Evolutionary conservation across 1,284 basidiomycete species (phyloP).

Genomic region (Puccinia triticina): DNA sequence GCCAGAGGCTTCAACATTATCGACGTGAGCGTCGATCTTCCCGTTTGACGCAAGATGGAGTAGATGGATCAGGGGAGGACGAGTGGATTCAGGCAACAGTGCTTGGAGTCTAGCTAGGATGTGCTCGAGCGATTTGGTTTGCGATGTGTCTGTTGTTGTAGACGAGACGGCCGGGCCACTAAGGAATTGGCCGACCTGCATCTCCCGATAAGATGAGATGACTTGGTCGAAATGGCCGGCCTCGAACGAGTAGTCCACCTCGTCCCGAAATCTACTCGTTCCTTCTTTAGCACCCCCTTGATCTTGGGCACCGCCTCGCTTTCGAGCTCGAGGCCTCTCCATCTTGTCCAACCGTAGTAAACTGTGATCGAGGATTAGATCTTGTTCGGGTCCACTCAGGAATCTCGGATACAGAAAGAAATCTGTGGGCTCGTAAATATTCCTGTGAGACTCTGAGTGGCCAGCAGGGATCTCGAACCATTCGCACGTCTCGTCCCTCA

Average conservation of each 20-base stretch:
- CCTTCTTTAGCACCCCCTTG: background rate
- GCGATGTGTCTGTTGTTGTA: background rate
- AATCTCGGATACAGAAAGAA: slow-evolving; percentile 28
- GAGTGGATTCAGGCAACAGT: background rate
- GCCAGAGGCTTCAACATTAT: slow-evolving; percentile 48
- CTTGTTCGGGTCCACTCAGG: slow-evolving; percentile 27
- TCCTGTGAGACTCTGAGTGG: slow-evolving; percentile 5
- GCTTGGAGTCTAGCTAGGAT: slow-evolving; percentile 8
- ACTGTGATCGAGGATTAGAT: slow-evolving; percentile 9
- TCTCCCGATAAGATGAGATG: slow-evolving; percentile 38
- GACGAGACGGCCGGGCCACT: no score
- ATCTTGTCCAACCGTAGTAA: slow-evolving; percentile 5
- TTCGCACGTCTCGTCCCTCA: slow-evolving; percentile 2
- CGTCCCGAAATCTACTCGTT: background rate
- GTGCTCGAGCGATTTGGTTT: background rate
- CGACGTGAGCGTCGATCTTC: slow-evolving; percentile 45
- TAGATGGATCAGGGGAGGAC: slow-evolving; percentile 37
- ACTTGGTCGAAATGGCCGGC: slow-evolving; percentile 44
- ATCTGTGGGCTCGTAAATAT: slow-evolving; percentile 13
- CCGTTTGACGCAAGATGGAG: slow-evolving; percentile 46
- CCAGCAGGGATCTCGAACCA: slow-evolving; percentile 16
- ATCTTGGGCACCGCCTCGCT: background rate
- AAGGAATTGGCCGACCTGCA: slow-evolving; percentile 3
- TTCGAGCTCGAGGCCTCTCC: background rate
- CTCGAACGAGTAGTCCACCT: slow-evolving; percentile 39